Evolutionary conservation across 2,329 filamentous ascomycete species (phyloP), one percentile per base, ranked within the genome.

Genomic region (Sclerotinia subarctica): DNA sequence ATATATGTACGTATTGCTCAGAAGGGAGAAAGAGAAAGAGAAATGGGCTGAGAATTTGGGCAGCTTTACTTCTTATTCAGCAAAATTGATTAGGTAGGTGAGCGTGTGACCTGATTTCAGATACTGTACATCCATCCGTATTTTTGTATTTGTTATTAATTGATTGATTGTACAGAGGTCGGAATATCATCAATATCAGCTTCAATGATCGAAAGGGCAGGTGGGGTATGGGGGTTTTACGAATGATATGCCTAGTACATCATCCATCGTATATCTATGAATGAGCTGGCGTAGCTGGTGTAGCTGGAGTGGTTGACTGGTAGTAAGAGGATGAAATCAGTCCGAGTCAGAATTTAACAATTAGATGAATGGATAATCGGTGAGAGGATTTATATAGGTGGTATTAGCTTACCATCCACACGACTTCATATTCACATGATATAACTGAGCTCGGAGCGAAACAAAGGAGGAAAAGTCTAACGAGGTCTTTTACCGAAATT

Each of bases 191-290:
- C 11, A 47, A 21, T 17, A 47, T 46, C 1, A n/a, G 32, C 15
- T 32, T 47, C 26, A 15, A 46, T 60, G 57, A 42, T 47, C 11
- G 1, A 60, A 32, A n/a, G 57, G 29, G 21, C 21, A 49, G 29
- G 29, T 62, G 44, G 58, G 58, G 44, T 62, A 29, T 62, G 58
- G 44, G 44, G 58, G 44, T 62, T 19, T 13, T 47, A 60, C 58
- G 21, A 60, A 60, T 35, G 42, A 24, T 47, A 49, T 19, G 2
- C 29, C 29, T 29, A 29, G 29, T 29, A 47, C 26, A 15, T 47
- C 58, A 17, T 47, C n/a, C n/a, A n/a, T 60, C 42, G 57, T 60
- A 60, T 32, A 60, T 60, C 57, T 35, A n/a, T 32, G 26, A 13
- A 47, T 47, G 57, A 47, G 26, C 29, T 46, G 52, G 52, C 52